Evolutionary conservation across 2,329 filamentous ascomycete genomes (phyloP).

Genomic region (Biscogniauxia mediterranea): DNA sequence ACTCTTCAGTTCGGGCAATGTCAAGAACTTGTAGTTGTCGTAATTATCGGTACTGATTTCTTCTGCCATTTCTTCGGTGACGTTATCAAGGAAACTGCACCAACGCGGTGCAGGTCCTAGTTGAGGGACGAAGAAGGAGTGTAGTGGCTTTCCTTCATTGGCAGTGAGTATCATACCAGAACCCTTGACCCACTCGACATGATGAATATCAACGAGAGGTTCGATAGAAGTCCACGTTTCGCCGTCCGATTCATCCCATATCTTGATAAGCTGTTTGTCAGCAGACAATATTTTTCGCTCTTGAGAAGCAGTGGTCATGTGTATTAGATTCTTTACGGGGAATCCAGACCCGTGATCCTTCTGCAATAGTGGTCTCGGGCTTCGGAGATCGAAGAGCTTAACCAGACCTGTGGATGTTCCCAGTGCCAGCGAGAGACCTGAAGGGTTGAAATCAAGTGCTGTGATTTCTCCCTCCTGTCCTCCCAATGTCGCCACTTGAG

Average conservation of each 20-base stretch:
- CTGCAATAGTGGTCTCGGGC: constrained; percentile 77
- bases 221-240: constrained; percentile 95
- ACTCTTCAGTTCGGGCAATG: constrained; percentile 77
- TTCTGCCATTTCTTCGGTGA: constrained; percentile 98
- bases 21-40: constrained; percentile 99
- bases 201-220: constrained; percentile 90
- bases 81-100: constrained; percentile 95
- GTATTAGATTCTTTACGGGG: constrained; percentile 79
- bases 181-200: constrained; percentile 87
- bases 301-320: constrained; percentile 68
- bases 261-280: constrained; percentile 95
- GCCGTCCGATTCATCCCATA: constrained; percentile 84
- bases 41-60: constrained; percentile 77
- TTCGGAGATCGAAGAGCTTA: constrained; percentile 88
- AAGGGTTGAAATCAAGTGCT: constrained; percentile 79
- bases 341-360: constrained; percentile 97
- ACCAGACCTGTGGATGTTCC: constrained; percentile 87
- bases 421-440: constrained; percentile 80
- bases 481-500: constrained; percentile 74
- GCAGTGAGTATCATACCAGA: constrained; percentile 95
- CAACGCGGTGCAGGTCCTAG: constrained; percentile 90
- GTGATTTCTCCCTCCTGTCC: constrained; percentile 73
- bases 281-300: constrained; percentile 87
- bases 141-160: constrained; percentile 93
- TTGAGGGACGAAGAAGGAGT: constrained; percentile 92